phyloP scores from a whole-genome alignment of 2,329 filamentous ascomycete species.

The Fulvia fulva region DNA sequence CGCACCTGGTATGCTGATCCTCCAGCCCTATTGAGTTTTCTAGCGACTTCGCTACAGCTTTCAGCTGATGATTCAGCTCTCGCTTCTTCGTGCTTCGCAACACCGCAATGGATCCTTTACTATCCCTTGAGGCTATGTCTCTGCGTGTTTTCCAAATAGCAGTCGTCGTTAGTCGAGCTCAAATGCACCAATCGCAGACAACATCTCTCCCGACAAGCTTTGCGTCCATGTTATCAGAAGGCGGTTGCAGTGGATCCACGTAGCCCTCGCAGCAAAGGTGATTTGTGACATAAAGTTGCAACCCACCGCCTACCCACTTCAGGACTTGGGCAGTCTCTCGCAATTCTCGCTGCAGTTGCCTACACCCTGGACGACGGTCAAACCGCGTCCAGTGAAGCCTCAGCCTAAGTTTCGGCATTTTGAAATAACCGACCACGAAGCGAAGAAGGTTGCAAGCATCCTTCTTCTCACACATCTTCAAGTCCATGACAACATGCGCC shows the following conservation, averaged over 20 bases:
- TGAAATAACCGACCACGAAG: neutral
- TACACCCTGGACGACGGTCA: neutral
- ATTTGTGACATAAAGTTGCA: neutral
- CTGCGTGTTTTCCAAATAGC: no score
- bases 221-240: neutral
- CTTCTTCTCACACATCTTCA: neutral
- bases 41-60: no score
- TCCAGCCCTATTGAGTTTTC: no score
- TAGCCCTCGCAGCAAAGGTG: neutral
- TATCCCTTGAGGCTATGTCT: no score
- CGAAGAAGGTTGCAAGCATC: neutral
- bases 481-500: neutral
- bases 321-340: neutral
- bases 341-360: neutral
- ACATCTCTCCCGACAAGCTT: neutral
- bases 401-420: neutral
- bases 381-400: neutral
- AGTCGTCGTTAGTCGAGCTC: no score
- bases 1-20: no score
- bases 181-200: no score
- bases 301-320: neutral
- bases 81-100: no score
- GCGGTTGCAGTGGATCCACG: no score
- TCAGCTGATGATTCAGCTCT: no score
- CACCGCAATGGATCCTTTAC: no score